A percentile compares a stretch with the other conserved stretches of the same genome.
These are phyloP conservation scores for Pseudopyricularia cyperi DNA, from an alignment of 2,329 filamentous ascomycete genomes.

Conservation along the genomic window DNA sequence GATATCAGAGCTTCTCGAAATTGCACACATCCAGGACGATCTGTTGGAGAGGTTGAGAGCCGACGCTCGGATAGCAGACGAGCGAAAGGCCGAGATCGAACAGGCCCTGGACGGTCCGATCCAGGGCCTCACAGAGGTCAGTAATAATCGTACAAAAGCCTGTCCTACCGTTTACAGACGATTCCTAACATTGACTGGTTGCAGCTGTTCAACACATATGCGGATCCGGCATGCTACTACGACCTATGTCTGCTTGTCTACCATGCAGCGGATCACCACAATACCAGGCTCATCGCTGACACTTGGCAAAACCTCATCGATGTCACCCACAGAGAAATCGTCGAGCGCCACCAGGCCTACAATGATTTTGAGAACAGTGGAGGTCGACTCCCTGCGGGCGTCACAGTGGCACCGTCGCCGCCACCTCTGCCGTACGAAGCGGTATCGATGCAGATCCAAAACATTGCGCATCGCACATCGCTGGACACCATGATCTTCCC, in stretches of 20 bases:
- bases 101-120: conserved; percentile 65
- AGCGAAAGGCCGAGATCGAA: conserved; percentile 52
- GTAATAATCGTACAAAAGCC: conserved; percentile 12
- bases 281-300: conserved; percentile 66
- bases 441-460: conserved; percentile 49
- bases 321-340: conserved; percentile 48
- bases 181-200: conserved; percentile 7
- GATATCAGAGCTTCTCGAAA: conserved; percentile 74
- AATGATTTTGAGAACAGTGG: conserved; percentile 5
- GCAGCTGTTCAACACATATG: conserved; percentile 84
- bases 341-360: conserved; percentile 27
- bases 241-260: conserved; percentile 90
- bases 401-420: conserved; percentile 9
- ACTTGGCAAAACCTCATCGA: conserved; percentile 79
- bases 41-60: conserved; percentile 63
- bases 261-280: conserved; percentile 82
- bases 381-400: conserved; percentile 13
- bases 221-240: conserved; percentile 77
- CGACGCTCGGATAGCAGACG: conserved; percentile 55
- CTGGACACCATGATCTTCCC: conserved; percentile 56
- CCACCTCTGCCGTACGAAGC: conserved; percentile 54
- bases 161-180: not conserved
- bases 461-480: conserved; percentile 51
- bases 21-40: conserved; percentile 92
- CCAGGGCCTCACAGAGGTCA: conserved; percentile 61